Evolutionary conservation across 805 yeast species (phyloP).

Genomic region (Zygoascus tannicola): DNA sequence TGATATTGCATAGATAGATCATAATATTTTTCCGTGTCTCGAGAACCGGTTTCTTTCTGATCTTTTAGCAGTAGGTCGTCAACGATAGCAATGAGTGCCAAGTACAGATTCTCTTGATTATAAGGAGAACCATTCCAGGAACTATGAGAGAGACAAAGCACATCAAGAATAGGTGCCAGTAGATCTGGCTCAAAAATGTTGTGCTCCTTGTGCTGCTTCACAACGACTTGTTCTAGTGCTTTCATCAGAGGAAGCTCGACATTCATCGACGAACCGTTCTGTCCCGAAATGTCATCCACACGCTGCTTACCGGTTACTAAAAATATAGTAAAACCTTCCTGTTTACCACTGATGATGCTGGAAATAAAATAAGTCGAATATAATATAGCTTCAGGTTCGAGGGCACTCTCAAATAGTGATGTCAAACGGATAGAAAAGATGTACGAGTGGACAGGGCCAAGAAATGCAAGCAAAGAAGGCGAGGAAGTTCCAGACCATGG

Average conservation of each 20-base stretch:
- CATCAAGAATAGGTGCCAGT: slow-evolving; percentile 55
- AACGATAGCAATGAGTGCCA: neutral
- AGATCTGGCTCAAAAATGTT: slow-evolving; percentile 10
- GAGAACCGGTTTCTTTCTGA: neutral
- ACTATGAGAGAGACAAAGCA: slow-evolving; percentile 65
- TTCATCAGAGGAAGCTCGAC: slow-evolving; percentile 18
- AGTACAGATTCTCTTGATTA: neutral
- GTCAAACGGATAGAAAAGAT: slow-evolving; percentile 52
- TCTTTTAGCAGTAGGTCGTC: neutral
- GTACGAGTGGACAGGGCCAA: slow-evolving; percentile 57
- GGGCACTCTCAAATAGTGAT: slow-evolving; percentile 46
- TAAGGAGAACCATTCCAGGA: slow-evolving; percentile 46
- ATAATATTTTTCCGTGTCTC: neutral
- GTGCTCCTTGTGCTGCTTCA: slow-evolving; percentile 3
- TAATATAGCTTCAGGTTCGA: slow-evolving; percentile 16
- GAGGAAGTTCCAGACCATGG: slow-evolving; percentile 34
- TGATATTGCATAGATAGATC: neutral
- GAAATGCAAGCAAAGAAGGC: slow-evolving; percentile 74
- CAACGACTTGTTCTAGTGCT: slow-evolving; percentile 21
- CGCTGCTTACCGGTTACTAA: slow-evolving; percentile 26
- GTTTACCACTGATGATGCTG: slow-evolving; percentile 24
- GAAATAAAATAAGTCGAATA: slow-evolving; percentile 22
- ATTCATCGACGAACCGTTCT: neutral
- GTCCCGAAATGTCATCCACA: neutral
- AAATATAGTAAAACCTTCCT: slow-evolving; percentile 32